Evolutionary conservation across 1,284 basidiomycete species (phyloP), one percentile per base, ranked within the genome.

Genomic region (Boletus semigastroideus): DNA sequence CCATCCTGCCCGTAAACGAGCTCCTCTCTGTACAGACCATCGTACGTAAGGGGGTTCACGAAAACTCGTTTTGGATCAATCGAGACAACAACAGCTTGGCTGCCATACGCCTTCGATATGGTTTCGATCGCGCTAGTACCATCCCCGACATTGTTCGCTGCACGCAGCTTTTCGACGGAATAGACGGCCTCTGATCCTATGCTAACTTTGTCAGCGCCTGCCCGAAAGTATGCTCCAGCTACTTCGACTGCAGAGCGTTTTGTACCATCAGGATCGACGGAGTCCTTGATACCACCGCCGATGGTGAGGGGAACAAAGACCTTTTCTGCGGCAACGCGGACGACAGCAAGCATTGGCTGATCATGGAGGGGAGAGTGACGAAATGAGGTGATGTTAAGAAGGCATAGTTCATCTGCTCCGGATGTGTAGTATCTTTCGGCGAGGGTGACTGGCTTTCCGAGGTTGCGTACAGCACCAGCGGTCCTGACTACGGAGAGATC

Each of bases 311-410:
- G 97, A 2, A 99, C 94, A 69, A 97, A 99, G 46, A 98, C 85
- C 46, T 85, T 84, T 68, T 92, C 86, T 0, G 97, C 95, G 0
- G 95, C 91, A 1, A 86, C 85, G 50, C 90, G 87, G 46, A 99
- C 92, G 61, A 99, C 90, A 41, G 92, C 88, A 49, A 99, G 83
- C 97, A 99, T 99, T 1, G 97, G 97, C 72, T 99, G 97, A 72
- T 99, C 97, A 49, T 80, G 86, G 39, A 99, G 79, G 1, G 97
- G 94, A 8, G 93, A 98, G 59, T 92, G 89, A 55, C 97, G 91
- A 84, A 99, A 99, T 50, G 95, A 98, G 9, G 97, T 99, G 77
- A 99, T 99, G 75, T 99, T 99, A 68, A 99, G 86, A 62, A 99
- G 87, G 64, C 93, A 96, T 45, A 99, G 79, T 73, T 99, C 97